phyloP scores from a whole-genome alignment of 768 basidiomycete species.

The Russula emetica region DNA sequence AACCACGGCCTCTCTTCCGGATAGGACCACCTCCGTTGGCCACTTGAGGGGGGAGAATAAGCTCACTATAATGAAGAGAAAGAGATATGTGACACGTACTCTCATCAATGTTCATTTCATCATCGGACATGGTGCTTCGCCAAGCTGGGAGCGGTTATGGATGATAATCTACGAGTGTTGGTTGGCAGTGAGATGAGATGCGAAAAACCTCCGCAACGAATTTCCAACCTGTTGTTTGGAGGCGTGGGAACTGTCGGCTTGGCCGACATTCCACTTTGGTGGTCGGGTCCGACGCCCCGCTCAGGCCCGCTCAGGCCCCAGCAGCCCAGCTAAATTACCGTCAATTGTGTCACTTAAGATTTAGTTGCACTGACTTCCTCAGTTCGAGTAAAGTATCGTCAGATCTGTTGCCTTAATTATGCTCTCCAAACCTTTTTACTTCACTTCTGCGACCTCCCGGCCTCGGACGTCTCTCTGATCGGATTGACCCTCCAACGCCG shows the following conservation, averaged over 20 bases:
- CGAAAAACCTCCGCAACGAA: too few species aligned
- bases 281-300: not conserved
- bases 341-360: too few species aligned
- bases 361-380: too few species aligned
- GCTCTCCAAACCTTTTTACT: too few species aligned
- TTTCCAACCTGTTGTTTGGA: too few species aligned
- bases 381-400: too few species aligned
- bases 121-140: conserved; percentile 71
- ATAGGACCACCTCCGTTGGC: conserved; percentile 60
- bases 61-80: not conserved
- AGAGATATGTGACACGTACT: conserved; percentile 38
- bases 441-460: not conserved
- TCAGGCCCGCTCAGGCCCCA: too few species aligned
- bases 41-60: conserved; percentile 37
- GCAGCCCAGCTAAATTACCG: too few species aligned
- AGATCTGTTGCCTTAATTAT: too few species aligned
- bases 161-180: not conserved
- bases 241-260: not conserved
- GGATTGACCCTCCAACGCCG: not conserved
- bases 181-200: not conserved
- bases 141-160: conserved; percentile 2
- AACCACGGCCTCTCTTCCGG: conserved; percentile 78
- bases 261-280: too few species aligned
- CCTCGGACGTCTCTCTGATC: not conserved
- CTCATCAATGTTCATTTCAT: conserved; percentile 91